phyloP scores from a whole-genome alignment of 331 rosid genomes.

The Malus hybrid region DNA sequence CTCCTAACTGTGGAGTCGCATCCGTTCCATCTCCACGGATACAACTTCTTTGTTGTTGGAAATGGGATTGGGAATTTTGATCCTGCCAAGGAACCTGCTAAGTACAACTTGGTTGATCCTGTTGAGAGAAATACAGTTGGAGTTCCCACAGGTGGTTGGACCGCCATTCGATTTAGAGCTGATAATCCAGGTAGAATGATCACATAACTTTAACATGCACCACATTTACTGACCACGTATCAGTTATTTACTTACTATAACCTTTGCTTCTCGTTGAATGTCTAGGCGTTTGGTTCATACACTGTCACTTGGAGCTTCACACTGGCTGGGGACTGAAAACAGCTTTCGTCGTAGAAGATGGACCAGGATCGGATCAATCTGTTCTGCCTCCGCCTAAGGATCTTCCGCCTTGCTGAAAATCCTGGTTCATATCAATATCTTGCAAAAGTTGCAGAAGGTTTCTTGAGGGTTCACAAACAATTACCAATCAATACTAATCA shows the following conservation, averaged over 20 bases:
- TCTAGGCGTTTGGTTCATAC: constrained; percentile 78
- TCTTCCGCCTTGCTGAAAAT: constrained; percentile 55
- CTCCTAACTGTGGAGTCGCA: constrained; percentile 66
- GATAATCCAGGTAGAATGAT: constrained; percentile 59
- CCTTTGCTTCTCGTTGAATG: neutral
- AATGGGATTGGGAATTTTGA: constrained; percentile 63
- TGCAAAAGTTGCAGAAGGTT: constrained; percentile 44
- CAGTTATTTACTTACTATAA: neutral
- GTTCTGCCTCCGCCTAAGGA: constrained; percentile 68
- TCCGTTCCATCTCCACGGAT: constrained; percentile 88
- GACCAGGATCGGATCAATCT: constrained; percentile 44
- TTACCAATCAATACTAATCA: neutral
- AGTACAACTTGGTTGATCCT: constrained; percentile 69
- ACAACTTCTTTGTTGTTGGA: constrained; percentile 51
- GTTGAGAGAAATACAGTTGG: constrained; percentile 71
- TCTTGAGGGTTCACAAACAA: constrained; percentile 12
- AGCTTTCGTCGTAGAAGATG: constrained; percentile 68
- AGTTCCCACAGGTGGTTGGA: constrained; percentile 81
- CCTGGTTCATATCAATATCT: constrained; percentile 31
- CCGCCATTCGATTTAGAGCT: constrained; percentile 64
- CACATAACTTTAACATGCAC: neutral
- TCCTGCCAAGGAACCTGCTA: constrained; percentile 55
- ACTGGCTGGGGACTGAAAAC: constrained; percentile 85
- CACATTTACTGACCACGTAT: neutral
- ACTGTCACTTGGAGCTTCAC: constrained; percentile 75